Conservation (phyloP, 305 asterid genomes). For the Coffea humblotiana region DNA sequence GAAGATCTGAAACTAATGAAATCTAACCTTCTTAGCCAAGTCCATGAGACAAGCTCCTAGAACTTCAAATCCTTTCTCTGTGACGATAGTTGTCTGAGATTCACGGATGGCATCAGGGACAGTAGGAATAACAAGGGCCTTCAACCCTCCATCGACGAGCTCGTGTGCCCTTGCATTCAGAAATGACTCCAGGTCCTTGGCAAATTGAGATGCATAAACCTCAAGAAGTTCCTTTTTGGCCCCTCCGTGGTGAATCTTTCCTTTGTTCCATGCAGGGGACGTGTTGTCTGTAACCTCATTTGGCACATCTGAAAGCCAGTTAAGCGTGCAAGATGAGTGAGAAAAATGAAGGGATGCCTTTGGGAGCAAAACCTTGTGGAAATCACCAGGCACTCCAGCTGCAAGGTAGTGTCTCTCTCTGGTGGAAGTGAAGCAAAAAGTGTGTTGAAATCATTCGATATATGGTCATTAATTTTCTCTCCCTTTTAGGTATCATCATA, state of each 20-base stretch:
- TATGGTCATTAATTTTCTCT: too few relatives aligned
- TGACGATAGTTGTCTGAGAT: conserved; percentile 34
- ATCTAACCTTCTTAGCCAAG: conserved; percentile 43
- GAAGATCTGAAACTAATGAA: too few relatives aligned
- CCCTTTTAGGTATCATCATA: too few relatives aligned
- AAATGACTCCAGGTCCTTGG: too few relatives aligned
- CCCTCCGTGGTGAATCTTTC: conserved; percentile 9
- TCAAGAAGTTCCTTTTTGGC: conserved; percentile 4
- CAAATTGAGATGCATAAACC: too few relatives aligned
- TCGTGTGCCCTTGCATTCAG: too few relatives aligned
- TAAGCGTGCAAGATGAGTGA: conserved; percentile 9
- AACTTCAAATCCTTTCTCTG: conserved; percentile 40
- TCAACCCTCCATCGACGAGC: too few relatives aligned
- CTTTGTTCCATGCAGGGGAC: too few relatives aligned
- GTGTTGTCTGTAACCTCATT: conserved; percentile 5
- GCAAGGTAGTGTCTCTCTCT: conserved; percentile 4
- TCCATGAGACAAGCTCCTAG: conserved; percentile 44
- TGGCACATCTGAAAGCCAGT: conserved; percentile 14
- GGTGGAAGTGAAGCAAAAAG: not conserved
- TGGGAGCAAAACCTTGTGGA: not conserved
- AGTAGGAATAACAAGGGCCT: not conserved
- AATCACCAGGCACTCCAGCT: conserved; percentile 18
- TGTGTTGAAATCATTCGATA: not conserved
- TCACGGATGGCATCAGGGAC: conserved; percentile 26
- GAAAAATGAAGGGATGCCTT: conserved; percentile 8